Base-by-base conservation (phyloP, 257 asterid species). In the Solanum ossicruentum region DNA sequence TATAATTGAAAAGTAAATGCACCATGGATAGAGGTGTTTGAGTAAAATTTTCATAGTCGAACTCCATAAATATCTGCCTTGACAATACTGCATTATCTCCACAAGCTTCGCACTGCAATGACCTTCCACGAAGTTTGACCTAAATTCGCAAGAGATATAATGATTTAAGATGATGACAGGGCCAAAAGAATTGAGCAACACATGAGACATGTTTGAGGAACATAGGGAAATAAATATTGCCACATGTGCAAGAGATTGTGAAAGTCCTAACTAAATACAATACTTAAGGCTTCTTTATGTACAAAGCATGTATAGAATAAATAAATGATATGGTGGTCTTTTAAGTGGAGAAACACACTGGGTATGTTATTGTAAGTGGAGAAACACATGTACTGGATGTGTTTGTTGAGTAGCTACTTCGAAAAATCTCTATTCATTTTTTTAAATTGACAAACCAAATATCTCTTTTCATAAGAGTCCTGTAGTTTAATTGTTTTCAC, bases 71-170 rank as follows among this genome's bases (percentile, higher is more conserved):
- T 80, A 86, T 87, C 85, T 91, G 81, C 78, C 87, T 89, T 11
- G 93, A 91, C 85, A 93, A 57, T 73, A 88, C 54, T 61, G 94
- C 85, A 83, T 85, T 85, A 85, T 94, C 97, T 73, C 97, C 97
- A 85, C 98, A 95, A 81, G 93, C 95, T 89, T 90, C 90, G 72
- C 98, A 95, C 21, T 92, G 93, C 86, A 84, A 84, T 43, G 97
- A 91, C 89, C 92, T 94, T 87, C 97, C 98, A 88, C 98, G 90
- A 77, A 95, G 86, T 87, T 93, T 94, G 73, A 95, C 98, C 98
- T 95, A 84, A 36, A 52, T 13, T 70, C 63, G 86, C 41, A 82
- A 43, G 67, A 69, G 28, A 69, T 12, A 32, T 6, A 49, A 80
- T 23, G 82, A 85, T 60, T 45, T 45, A 23, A 49, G 82, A 54